Percentiles rank a stretch among this genome's conserved stretches.
Evolutionary conservation across 176 grass and related monocot species (phyloP).

Genomic region (Oryza meridionalis): DNA sequence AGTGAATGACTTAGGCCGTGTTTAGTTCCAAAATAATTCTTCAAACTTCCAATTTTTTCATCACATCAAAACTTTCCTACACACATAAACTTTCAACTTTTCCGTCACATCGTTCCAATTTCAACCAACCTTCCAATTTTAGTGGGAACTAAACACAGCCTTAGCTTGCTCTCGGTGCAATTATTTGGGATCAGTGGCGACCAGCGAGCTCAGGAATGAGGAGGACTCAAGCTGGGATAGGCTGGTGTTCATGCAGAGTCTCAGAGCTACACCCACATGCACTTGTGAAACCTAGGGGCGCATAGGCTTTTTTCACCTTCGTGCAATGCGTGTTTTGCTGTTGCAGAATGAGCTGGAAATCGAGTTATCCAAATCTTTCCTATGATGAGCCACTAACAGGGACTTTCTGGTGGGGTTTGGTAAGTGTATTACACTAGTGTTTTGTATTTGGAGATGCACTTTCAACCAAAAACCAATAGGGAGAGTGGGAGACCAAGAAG

Average conservation of each 20-base stretch:
- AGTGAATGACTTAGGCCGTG: neutral
- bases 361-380: neutral
- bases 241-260: slow-evolving; percentile 38
- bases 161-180: neutral
- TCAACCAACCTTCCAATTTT: no score
- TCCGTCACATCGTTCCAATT: no score
- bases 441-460: neutral
- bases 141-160: no score
- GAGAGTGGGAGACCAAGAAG: neutral
- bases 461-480: neutral
- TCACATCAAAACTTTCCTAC: no score
- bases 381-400: neutral
- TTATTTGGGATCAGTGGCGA: slow-evolving; percentile 35
- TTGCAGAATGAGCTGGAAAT: slow-evolving; percentile 26
- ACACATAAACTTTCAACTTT: no score
- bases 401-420: neutral
- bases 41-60: no score
- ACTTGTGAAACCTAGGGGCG: slow-evolving; percentile 29
- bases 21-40: no score
- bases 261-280: slow-evolving; percentile 39
- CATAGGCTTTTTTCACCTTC: slow-evolving; percentile 30
- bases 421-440: neutral
- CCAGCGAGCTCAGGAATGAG: slow-evolving; percentile 10
- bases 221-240: slow-evolving; percentile 13
- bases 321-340: slow-evolving; percentile 35